These are phyloP conservation scores for Pythium coloratum DNA, from an alignment of 352 stramenopile genomes.

Conservation along the genomic window DNA sequence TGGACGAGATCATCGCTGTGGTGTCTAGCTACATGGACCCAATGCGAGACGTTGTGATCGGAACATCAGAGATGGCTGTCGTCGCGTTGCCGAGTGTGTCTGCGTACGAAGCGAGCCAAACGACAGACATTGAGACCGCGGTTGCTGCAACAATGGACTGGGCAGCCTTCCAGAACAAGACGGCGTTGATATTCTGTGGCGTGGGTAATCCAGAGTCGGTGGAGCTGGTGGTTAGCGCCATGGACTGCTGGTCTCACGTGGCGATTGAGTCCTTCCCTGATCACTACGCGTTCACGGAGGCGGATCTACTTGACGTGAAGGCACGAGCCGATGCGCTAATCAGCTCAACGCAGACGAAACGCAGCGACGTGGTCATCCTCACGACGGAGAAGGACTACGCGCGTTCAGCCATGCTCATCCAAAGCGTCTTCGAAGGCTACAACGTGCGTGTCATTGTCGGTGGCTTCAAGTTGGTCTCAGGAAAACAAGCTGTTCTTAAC, in stretches of 20 bases:
- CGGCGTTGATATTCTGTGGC: slow-evolving; percentile 50
- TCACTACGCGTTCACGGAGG: slow-evolving; percentile 49
- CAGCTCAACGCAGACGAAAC: background rate
- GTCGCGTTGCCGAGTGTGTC: slow-evolving; percentile 22
- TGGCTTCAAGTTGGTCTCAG: slow-evolving; percentile 2
- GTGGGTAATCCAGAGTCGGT: slow-evolving; percentile 73
- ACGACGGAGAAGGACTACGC: slow-evolving; percentile 72
- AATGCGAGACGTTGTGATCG: slow-evolving; percentile 31
- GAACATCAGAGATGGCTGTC: slow-evolving; percentile 53
- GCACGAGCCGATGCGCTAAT: slow-evolving; percentile 17
- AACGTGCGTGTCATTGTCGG: slow-evolving; percentile 19
- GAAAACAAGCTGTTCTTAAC: slow-evolving; percentile 14
- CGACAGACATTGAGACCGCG: background rate
- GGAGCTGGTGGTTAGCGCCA: slow-evolving; percentile 35
- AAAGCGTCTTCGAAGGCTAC: slow-evolving; percentile 1
- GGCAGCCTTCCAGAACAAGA: slow-evolving; percentile 23
- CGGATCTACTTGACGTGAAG: slow-evolving; percentile 38
- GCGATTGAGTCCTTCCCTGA: slow-evolving; percentile 58
- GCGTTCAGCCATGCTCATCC: slow-evolving; percentile 30
- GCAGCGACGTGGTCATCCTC: slow-evolving; percentile 38
- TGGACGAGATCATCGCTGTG: slow-evolving; percentile 18
- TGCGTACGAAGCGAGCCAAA: slow-evolving; percentile 12
- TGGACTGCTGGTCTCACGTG: slow-evolving; percentile 33
- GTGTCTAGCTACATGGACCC: slow-evolving; percentile 21
- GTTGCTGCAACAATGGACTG: background rate